Conservation (phyloP, 1,284 basidiomycete genomes). For the Ustilago vetiveriae region DNA sequence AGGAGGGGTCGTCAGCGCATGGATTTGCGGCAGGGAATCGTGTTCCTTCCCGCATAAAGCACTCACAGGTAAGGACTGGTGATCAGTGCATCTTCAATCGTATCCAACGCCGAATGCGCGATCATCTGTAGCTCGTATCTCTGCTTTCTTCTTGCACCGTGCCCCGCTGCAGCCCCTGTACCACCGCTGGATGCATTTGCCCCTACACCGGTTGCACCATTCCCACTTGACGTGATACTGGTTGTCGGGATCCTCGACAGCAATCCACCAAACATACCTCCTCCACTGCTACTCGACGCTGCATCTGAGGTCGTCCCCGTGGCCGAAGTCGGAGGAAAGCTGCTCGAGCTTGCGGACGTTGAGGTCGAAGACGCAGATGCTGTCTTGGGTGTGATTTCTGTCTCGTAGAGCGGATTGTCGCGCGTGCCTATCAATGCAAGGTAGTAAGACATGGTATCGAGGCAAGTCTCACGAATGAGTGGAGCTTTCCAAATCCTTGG, state of each 20-base stretch:
- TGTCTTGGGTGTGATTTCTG: constrained; percentile 57
- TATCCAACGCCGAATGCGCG: constrained; percentile 63
- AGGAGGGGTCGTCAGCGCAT: background rate
- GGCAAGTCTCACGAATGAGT: too few relatives aligned
- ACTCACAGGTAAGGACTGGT: constrained; percentile 54
- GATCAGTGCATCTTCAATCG: constrained; percentile 60
- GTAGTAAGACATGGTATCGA: constrained; percentile 61
- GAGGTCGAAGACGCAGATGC: constrained; percentile 20
- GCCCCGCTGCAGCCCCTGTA: background rate
- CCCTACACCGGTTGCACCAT: background rate
- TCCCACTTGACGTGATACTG: constrained; percentile 1
- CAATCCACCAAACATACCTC: constrained; percentile 30
- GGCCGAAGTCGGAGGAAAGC: background rate
- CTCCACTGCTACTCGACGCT: constrained; percentile 9
- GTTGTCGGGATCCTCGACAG: constrained; percentile 30
- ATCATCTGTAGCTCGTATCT: constrained; percentile 64
- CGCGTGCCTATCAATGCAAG: constrained; percentile 62
- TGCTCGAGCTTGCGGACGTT: background rate
- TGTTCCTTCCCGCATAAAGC: background rate
- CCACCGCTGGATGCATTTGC: background rate
- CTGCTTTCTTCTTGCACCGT: constrained; percentile 21
- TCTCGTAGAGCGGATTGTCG: constrained; percentile 65
- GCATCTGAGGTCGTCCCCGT: background rate
- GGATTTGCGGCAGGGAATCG: too few relatives aligned
- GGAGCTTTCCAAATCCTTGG: too few relatives aligned